phyloP scores from a whole-genome alignment of 192 early-diverging fungal genomes.

The Rhizoclosmatium sp. region DNA sequence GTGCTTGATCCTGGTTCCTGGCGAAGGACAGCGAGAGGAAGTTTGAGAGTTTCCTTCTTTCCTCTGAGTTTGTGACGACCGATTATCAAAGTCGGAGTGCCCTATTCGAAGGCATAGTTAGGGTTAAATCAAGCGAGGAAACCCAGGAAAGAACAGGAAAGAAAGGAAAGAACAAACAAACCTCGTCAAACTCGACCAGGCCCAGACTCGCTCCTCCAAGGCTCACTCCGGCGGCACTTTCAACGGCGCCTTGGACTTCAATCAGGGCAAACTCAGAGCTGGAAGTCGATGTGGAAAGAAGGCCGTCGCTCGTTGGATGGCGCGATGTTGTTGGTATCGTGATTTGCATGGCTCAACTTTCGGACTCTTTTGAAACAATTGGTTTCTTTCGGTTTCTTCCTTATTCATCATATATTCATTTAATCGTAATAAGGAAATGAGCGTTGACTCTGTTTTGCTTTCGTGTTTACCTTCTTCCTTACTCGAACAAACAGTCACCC shows the following conservation, averaged over 20 bases:
- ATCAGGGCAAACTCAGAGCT: background rate
- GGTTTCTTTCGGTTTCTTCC: no score
- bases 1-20: background rate
- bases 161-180: background rate
- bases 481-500: no score
- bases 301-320: background rate
- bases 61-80: constrained; percentile 26
- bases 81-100: background rate
- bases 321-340: background rate
- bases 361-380: no score
- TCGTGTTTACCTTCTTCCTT: no score
- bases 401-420: no score
- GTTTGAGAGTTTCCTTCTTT: constrained; percentile 9
- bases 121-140: no score
- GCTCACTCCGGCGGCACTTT: background rate
- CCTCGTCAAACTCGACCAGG: constrained; percentile 1
- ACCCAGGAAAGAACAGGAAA: no score
- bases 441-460: no score
- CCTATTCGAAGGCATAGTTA: background rate
- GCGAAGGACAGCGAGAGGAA: constrained; percentile 15
- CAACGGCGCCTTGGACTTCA: constrained; percentile 31
- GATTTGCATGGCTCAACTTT: background rate
- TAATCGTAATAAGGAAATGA: constrained; percentile 1
- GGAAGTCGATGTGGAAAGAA: background rate
- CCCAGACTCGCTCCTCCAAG: background rate